Percentiles rank a stretch among this genome's conserved stretches.
These are phyloP conservation scores for Hortiboletus campestris DNA, from an alignment of 768 basidiomycete species.

Conservation along the genomic window DNA sequence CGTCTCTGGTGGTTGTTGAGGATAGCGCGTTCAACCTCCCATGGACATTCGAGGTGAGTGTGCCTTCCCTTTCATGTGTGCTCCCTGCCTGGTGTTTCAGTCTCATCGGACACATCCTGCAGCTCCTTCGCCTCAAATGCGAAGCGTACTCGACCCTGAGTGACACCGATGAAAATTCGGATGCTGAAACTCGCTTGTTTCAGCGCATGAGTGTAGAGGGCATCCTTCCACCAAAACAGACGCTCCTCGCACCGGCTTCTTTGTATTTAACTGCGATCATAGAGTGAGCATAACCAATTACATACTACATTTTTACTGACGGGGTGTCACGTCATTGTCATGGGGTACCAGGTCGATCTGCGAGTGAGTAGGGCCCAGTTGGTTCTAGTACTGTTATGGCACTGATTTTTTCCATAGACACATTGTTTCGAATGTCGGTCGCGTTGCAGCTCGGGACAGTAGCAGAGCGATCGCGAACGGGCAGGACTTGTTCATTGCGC, in stretches of 20 bases:
- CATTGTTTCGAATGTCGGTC: slow-evolving; percentile 77
- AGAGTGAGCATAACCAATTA: slow-evolving; percentile 60
- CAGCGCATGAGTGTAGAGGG: slow-evolving; percentile 58
- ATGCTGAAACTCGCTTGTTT: slow-evolving; percentile 59
- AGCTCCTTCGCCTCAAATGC: slow-evolving; percentile 83
- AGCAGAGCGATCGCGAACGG: slow-evolving; percentile 70
- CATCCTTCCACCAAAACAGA: slow-evolving; percentile 48
- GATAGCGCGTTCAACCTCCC: slow-evolving; percentile 67
- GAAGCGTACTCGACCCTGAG: slow-evolving; percentile 86
- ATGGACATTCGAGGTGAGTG: slow-evolving; percentile 69
- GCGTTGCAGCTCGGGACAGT: slow-evolving; percentile 84
- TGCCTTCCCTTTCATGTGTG: background rate
- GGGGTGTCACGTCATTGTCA: slow-evolving; percentile 18
- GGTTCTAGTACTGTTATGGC: background rate
- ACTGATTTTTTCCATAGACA: slow-evolving; percentile 50
- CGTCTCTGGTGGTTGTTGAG: slow-evolving; percentile 36
- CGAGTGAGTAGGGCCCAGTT: slow-evolving; percentile 59
- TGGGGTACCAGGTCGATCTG: slow-evolving; percentile 63
- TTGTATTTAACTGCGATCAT: slow-evolving; percentile 90
- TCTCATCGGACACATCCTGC: slow-evolving; percentile 10
- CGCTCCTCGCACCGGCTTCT: slow-evolving; percentile 75
- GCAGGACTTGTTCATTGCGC: slow-evolving; percentile 81
- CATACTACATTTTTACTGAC: slow-evolving; percentile 26
- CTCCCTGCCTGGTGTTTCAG: background rate
- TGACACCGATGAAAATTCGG: slow-evolving; percentile 73